Evolutionary conservation across 2,329 filamentous ascomycete genomes (phyloP).

Genomic region (Xylariaceae sp.): DNA sequence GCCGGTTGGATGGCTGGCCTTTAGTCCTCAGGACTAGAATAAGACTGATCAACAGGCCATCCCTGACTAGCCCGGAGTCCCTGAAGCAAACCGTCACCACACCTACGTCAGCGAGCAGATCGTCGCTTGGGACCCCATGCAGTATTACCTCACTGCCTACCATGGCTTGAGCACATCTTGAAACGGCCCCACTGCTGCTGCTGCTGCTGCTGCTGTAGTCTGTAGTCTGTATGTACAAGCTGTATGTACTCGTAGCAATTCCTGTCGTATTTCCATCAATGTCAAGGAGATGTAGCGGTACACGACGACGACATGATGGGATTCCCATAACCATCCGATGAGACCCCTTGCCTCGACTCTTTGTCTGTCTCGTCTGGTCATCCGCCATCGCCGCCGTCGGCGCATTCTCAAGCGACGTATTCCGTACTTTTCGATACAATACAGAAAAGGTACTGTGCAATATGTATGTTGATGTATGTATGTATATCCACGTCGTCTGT

Average conservation of each 20-base stretch:
- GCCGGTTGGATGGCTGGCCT: not conserved
- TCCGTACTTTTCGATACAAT: not conserved
- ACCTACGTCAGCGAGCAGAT: not conserved
- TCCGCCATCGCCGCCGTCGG: not conserved
- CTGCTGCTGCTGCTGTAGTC: not conserved
- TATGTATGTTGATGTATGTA: no score
- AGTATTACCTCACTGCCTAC: not conserved
- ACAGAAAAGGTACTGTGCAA: not conserved
- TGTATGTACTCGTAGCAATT: no score
- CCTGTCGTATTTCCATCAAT: no score
- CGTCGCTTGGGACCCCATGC: not conserved
- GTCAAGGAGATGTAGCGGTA: not conserved
- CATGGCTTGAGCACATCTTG: not conserved
- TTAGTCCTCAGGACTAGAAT: not conserved
- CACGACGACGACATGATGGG: not conserved
- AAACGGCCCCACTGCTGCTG: not conserved
- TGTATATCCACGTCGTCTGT: no score
- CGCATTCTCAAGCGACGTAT: not conserved
- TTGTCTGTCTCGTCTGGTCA: not conserved
- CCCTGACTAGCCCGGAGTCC: not conserved
- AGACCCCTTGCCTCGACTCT: not conserved
- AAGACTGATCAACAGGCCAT: not conserved
- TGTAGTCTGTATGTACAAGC: no score
- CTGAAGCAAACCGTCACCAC: not conserved
- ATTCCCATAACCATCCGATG: not conserved